Conservation (phyloP, 768 basidiomycete genomes). For the Clitopilus hobsonii region DNA sequence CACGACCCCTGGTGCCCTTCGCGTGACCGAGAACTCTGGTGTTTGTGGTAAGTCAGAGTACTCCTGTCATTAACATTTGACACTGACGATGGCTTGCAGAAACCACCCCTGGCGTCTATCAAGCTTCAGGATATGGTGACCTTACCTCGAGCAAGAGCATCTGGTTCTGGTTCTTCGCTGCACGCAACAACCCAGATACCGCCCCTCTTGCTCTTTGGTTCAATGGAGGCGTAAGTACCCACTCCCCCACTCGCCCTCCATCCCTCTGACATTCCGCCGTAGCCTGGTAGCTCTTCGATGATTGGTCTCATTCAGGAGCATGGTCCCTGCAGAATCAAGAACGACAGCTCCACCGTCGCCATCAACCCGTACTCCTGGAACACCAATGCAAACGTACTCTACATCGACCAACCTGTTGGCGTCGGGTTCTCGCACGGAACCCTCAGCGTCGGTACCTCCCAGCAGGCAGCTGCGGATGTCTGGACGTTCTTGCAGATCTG, state of each 20-base stretch:
- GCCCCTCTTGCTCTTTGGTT: slow-evolving; percentile 68
- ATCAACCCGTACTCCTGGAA: slow-evolving; percentile 19
- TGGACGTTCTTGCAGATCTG: slow-evolving; percentile 66
- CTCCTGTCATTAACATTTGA: not conserved
- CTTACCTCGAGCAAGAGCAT: slow-evolving; percentile 51
- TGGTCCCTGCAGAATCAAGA: slow-evolving; percentile 68
- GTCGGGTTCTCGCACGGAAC: slow-evolving; percentile 32
- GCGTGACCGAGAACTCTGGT: slow-evolving; percentile 56
- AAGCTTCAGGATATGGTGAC: slow-evolving; percentile 64
- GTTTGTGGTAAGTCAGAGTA: slow-evolving; percentile 39
- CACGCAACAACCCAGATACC: slow-evolving; percentile 54
- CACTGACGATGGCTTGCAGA: slow-evolving; percentile 27
- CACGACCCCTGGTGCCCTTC: slow-evolving; percentile 43
- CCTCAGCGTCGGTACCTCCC: slow-evolving; percentile 43
- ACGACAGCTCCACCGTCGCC: slow-evolving; percentile 43
- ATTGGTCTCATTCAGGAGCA: slow-evolving; percentile 70
- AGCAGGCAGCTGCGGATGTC: slow-evolving; percentile 49
- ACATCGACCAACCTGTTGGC: slow-evolving; percentile 2
- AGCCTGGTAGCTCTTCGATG: slow-evolving; percentile 55
- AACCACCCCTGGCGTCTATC: slow-evolving; percentile 56
- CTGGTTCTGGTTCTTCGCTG: slow-evolving; percentile 71
- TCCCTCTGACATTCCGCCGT: not conserved
- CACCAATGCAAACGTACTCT: slow-evolving; percentile 2
- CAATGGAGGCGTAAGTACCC: slow-evolving; percentile 47
- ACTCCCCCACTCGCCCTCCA: not conserved